Base-by-base conservation (phyloP, 306 rosid genomes). In the Benincasa hispida region DNA sequence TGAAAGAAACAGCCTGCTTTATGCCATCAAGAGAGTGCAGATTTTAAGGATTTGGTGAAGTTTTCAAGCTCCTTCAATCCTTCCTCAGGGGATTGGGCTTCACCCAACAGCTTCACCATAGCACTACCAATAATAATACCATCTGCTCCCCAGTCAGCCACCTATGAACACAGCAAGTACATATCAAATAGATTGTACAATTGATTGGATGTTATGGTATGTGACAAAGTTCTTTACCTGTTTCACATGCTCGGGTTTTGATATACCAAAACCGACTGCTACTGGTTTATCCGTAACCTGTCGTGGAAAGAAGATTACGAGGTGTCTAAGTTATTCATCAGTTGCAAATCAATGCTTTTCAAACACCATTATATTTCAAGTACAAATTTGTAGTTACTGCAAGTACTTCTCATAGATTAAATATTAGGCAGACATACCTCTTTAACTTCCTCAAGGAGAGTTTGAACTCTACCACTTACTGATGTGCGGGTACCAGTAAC, bases 71-170 rank as follows among this genome's bases (percentile, higher is more conserved):
- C 92, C 82, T 88, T 88, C 87, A 93, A 78, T 37, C 96, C 97
- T 48, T 93, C 98, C 85, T 86, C 83, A 2, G 97, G 91, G 79
- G 92, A 76, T 69, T 88, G 88, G 39, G 92, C 94, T 17, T 91
- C 97, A 51, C 91, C 94, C 73, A 93, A 86, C 76, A 91, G 28
- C 88, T 81, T 93, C 81, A 93, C 98, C 25, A 90, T 85, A 37
- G 97, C 98, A 82, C 98, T 93, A 15, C 98, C 98, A 45, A 93
- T 89, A 77, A 93, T 93, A 53, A 91, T 89, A 47, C 98, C 98
- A 74, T 93, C 97, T 67, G 98, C 98, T 67, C 98, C 98, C 97
- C 98, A 93, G 32, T 77, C 90, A 0, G 87, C 89, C 21, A 93
- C 85, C 97, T 93, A 70, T 55, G 42, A 28, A 72, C 45, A 6